Conservation (phyloP, 306 rosid genomes). For the Dicorynia guianensis region DNA sequence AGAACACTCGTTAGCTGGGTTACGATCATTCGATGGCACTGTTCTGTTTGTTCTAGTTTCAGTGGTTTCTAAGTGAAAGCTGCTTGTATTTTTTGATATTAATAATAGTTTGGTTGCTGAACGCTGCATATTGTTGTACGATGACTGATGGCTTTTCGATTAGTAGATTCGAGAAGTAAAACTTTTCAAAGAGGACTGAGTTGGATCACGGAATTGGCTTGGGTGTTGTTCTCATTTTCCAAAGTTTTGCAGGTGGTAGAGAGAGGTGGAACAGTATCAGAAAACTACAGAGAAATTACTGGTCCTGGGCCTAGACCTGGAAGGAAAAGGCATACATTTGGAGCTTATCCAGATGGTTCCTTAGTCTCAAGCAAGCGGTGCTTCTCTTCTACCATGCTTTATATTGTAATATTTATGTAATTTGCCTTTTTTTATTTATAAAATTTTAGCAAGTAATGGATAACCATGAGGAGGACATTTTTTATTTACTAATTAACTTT, state of each 20-base stretch:
- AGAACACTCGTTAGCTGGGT: not conserved
- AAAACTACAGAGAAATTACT: constrained; percentile 8
- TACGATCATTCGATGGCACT: not conserved
- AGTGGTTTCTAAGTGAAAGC: not conserved
- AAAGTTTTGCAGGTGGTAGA: constrained; percentile 56
- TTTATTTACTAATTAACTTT: not conserved
- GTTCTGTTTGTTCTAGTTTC: not conserved
- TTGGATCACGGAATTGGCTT: not conserved
- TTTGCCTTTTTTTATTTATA: not conserved
- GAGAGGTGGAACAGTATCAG: constrained; percentile 51
- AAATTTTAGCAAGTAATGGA: not conserved
- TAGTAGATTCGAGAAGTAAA: not conserved
- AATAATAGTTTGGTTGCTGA: not conserved
- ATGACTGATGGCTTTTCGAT: not conserved
- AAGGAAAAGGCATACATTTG: constrained; percentile 48
- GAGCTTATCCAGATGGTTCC: constrained; percentile 39
- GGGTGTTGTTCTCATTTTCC: not conserved
- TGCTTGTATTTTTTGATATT: not conserved
- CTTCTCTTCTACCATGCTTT: constrained; percentile 9
- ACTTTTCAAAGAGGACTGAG: not conserved
- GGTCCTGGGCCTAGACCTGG: constrained; percentile 40
- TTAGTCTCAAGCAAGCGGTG: constrained; percentile 55
- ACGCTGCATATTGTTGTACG: not conserved
- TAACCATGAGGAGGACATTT: not conserved
- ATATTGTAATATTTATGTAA: not conserved